These are phyloP conservation scores for Extremus antarcticus DNA, from an alignment of 495 filamentous ascomycete genomes.

Conservation along the genomic window DNA sequence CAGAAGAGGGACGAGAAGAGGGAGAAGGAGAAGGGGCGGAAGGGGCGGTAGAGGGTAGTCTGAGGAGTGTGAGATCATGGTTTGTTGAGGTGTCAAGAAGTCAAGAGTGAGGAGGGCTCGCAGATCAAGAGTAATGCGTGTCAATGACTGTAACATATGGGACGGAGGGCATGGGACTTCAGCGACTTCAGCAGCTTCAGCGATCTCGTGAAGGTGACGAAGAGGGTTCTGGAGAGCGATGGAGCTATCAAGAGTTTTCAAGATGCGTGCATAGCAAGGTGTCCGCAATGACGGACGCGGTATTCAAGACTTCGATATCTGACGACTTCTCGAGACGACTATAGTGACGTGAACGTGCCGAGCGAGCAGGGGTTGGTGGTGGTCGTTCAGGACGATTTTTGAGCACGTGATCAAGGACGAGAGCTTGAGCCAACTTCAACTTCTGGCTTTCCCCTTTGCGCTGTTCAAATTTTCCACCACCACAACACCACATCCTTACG, in stretches of 20 bases:
- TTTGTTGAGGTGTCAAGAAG: not conserved
- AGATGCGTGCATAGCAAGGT: not conserved
- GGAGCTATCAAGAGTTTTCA: no score
- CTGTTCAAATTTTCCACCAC: not conserved
- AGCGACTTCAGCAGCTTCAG: not conserved
- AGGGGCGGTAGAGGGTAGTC: not conserved
- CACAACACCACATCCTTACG: not conserved
- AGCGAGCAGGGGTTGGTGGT: no score
- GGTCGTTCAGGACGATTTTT: no score
- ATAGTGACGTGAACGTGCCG: no score
- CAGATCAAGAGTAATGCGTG: not conserved
- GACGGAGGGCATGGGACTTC: not conserved
- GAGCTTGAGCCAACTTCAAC: not conserved
- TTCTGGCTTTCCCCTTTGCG: not conserved
- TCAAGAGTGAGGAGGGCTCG: not conserved
- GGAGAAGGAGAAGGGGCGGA: constrained; percentile 35
- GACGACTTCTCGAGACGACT: not conserved
- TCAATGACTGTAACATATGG: not conserved
- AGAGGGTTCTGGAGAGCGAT: no score
- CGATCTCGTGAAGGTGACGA: not conserved
- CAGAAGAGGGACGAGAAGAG: constrained; percentile 76
- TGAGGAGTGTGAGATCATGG: not conserved
- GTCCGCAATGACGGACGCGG: not conserved
- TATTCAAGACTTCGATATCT: not conserved
- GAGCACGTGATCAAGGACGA: not conserved